Evolutionary conservation across 2,329 filamentous ascomycete genomes (phyloP), one percentile per base, ranked within the genome.

Genomic region (Fusarium camptoceras): DNA sequence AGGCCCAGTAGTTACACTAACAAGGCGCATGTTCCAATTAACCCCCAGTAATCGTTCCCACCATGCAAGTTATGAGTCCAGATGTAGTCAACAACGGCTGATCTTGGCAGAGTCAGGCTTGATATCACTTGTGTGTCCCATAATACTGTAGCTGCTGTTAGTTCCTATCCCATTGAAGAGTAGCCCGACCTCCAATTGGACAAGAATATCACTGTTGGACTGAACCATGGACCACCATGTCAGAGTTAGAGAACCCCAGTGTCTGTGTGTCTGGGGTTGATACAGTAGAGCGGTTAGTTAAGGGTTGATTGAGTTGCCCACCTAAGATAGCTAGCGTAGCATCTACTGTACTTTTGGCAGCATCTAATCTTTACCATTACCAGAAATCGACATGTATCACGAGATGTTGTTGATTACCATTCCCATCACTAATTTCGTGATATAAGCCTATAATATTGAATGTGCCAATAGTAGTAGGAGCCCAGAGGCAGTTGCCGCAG

Each of bases 61-160:
- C 66, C 55, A 50, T 31, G 53, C 41, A 42, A 65, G 51, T 50
- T 57, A 69, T 53, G 53, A 53, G 58, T 53, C 66, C 65, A 55
- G 60, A 66, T 66, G 53, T 51, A 70, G 63, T 54, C 28, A 57
- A 64, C 47, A 72, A 64, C 66, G 69, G 69, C 69, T 64, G 67
- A 73, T 74, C 48, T 50, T 69, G 43, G 55, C 50, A 48, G 56
- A 59, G 25, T 27, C 64, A 53, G 61, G 48, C 51, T 53, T 55
- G 49, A 53, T 73, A 65, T 61, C 37, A 42, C 49, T 55, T 30
- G 34, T 49, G 43, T 48, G 59, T 64, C 53, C 53, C 41, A 51
- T 44, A 44, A 50, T 31, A 53, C 50, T 57, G 57, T 44, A 47
- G 22, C 25, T 47, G 18, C 18, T 47, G 37, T 42, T 20, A 34